A percentile compares a stretch with the other conserved stretches of the same genome.
Evolutionary conservation across 495 filamentous ascomycete genomes (phyloP).

Genomic region (Platismatia glauca): DNA sequence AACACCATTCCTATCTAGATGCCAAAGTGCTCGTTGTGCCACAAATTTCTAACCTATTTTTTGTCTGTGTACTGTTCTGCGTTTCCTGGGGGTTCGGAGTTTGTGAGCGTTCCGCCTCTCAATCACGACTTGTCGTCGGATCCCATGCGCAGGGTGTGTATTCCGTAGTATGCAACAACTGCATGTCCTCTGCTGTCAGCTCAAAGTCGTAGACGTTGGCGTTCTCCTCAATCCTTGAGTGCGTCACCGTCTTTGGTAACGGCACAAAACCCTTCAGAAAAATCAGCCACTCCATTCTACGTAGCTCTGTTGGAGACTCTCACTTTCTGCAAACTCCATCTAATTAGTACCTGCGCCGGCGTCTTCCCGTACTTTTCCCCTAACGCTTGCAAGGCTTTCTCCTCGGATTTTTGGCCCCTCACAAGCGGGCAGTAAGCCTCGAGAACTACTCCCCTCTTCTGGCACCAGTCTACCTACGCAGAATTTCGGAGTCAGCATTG

Average conservation of each 20-base stretch:
- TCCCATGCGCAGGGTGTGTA: conserved; percentile 55
- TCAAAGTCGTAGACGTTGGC: conserved; percentile 75
- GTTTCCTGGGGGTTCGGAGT: neutral
- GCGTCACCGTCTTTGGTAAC: conserved; percentile 64
- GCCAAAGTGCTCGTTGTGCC: neutral
- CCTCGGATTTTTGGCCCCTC: conserved; percentile 55
- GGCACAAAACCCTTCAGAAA: conserved; percentile 49
- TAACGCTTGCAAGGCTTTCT: conserved; percentile 50
- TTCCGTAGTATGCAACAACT: conserved; percentile 45
- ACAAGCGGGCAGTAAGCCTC: conserved; percentile 79
- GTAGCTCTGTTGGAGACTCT: neutral
- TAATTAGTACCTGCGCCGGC: conserved; percentile 67
- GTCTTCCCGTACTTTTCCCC: conserved; percentile 64
- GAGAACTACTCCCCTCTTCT: conserved; percentile 56
- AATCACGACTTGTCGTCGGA: conserved; percentile 46
- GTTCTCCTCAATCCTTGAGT: conserved; percentile 67
- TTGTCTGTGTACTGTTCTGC: too few relatives aligned
- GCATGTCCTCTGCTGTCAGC: conserved; percentile 51
- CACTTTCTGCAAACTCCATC: conserved; percentile 82
- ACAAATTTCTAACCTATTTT: neutral
- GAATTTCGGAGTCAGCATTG: too few relatives aligned
- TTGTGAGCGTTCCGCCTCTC: neutral
- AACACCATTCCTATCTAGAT: neutral
- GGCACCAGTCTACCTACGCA: conserved; percentile 68
- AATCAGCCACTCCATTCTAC: neutral